Evolutionary conservation across 352 stramenopile species (phyloP).

Genomic region (Pythium oligandrum): DNA sequence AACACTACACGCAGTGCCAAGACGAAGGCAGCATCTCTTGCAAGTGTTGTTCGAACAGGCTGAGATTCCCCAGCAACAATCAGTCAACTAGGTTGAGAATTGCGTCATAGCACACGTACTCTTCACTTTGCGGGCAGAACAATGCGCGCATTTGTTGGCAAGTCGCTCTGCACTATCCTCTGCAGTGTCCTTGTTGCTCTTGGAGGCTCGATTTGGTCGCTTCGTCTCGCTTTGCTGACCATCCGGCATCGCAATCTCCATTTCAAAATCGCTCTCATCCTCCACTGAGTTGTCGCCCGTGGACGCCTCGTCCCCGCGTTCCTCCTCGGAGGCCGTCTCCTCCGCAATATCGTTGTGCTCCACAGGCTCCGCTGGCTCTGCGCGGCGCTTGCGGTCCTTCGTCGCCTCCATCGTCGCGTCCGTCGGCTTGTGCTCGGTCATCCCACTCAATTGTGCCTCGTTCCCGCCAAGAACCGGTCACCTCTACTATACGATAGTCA

Average conservation of each 20-base stretch:
- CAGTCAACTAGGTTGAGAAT: neutral
- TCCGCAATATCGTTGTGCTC: neutral
- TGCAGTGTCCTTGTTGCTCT: neutral
- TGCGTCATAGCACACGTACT: neutral
- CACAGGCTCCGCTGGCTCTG: neutral
- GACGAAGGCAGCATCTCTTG: constrained; percentile 66
- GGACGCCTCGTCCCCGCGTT: neutral
- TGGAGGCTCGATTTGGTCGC: neutral
- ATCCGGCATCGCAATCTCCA: constrained; percentile 6
- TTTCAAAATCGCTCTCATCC: neutral
- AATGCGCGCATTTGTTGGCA: constrained; percentile 12
- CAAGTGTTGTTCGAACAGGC: constrained; percentile 47
- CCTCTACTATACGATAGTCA: no score
- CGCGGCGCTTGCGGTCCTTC: neutral
- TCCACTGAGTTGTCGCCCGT: neutral
- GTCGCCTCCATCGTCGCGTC: neutral
- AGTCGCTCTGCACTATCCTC: neutral
- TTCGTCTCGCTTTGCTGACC: neutral
- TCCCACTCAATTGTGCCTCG: neutral
- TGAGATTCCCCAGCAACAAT: constrained; percentile 4
- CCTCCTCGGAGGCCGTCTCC: constrained; percentile 7
- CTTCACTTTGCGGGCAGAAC: constrained; percentile 12
- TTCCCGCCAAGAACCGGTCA: neutral
- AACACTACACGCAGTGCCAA: constrained; percentile 24
- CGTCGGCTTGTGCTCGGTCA: no score